Evolutionary conservation across 306 rosid species (phyloP).

Genomic region (Cicer cuneatum): DNA sequence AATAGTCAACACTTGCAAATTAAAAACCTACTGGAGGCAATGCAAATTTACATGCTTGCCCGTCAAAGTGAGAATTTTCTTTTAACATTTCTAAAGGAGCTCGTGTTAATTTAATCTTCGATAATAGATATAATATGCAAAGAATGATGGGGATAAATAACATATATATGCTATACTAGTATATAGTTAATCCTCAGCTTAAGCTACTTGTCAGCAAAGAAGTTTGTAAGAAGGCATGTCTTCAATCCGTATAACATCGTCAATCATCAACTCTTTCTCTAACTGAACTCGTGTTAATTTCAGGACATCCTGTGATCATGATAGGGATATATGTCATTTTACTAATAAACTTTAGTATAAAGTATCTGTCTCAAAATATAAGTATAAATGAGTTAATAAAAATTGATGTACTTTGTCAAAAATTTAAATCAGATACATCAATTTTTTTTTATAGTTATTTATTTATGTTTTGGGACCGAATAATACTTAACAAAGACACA

Average conservation of each 20-base stretch:
- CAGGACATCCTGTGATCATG: conserved; percentile 64
- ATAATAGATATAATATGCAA: conserved; percentile 13
- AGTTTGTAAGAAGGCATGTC: conserved; percentile 88
- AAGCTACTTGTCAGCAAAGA: conserved; percentile 56
- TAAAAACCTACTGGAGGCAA: conserved; percentile 4
- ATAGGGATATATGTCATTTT: neutral
- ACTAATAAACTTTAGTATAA: no score
- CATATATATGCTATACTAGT: neutral
- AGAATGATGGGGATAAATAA: conserved; percentile 27
- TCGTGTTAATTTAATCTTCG: neutral
- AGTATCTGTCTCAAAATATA: no score
- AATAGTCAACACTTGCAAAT: conserved; percentile 14
- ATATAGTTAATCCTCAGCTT: neutral
- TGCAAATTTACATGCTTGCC: neutral
- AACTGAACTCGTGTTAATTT: conserved; percentile 73
- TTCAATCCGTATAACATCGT: conserved; percentile 76
- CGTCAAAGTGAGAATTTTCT: conserved; percentile 9
- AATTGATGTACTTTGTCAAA: no score
- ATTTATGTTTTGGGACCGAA: no score
- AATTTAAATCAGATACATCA: no score
- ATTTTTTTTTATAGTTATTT: no score
- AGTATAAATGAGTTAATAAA: no score
- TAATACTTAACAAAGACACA: neutral
- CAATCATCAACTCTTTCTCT: conserved; percentile 86
- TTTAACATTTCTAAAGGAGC: conserved; percentile 7